Evolutionary conservation across 352 stramenopile species (phyloP).

Genomic region (Phytopythium oedochilum): DNA sequence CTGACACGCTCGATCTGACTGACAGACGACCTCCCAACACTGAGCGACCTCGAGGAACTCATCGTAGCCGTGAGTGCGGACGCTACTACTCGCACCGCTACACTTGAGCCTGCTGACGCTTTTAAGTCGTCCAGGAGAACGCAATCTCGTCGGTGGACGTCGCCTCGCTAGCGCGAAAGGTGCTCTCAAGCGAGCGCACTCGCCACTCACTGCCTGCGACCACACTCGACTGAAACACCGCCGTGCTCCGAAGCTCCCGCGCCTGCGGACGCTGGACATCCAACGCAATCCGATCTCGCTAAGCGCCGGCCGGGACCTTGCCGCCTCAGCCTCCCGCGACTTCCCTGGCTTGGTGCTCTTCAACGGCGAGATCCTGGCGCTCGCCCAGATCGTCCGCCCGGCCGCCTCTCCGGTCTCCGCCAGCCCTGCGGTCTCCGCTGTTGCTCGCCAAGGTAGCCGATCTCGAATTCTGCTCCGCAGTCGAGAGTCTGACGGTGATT

Average conservation of each 20-base stretch:
- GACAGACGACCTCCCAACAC: slow-evolving; percentile 39
- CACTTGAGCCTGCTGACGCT: no score
- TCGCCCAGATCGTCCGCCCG: slow-evolving; percentile 16
- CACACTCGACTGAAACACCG: neutral
- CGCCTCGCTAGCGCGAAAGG: slow-evolving; percentile 22
- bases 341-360: slow-evolving; percentile 21
- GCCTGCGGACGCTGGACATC: slow-evolving; percentile 45
- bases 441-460: no score
- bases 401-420: neutral
- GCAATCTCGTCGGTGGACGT: slow-evolving; percentile 34
- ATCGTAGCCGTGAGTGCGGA: slow-evolving; percentile 26
- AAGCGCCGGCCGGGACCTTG: slow-evolving; percentile 9
- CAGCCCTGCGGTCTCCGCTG: no score
- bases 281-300: slow-evolving; percentile 25
- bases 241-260: slow-evolving; percentile 24
- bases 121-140: no score
- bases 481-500: neutral
- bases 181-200: no score
- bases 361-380: slow-evolving; percentile 48
- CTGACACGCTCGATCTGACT: no score
- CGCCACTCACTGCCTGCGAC: no score
- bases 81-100: no score
- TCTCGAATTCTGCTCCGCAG: no score
- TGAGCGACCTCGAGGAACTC: slow-evolving; percentile 52
- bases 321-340: no score